phyloP scores from a whole-genome alignment of 1,284 basidiomycete species.

The Mycena sp. region DNA sequence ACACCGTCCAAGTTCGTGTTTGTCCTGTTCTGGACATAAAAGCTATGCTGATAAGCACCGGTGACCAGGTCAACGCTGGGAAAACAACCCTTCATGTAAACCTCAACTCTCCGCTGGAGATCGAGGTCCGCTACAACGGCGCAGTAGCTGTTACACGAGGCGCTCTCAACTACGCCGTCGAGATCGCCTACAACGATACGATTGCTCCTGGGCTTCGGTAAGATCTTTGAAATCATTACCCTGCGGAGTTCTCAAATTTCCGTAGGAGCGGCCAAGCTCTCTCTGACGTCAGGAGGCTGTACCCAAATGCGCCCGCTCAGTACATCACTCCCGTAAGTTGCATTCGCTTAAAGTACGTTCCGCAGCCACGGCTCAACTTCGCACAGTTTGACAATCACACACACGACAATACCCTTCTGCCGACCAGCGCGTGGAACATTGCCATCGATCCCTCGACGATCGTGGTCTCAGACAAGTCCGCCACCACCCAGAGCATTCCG shows the following conservation, averaged over 20 bases:
- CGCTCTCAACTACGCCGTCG: conserved; percentile 48
- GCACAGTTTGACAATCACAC: conserved; percentile 47
- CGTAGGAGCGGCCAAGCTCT: conserved; percentile 48
- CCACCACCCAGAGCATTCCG: conserved; percentile 37
- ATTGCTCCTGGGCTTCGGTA: conserved; percentile 44
- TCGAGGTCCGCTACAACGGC: conserved; percentile 44
- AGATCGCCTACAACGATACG: conserved; percentile 46
- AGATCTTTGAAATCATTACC: not conserved
- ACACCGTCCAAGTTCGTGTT: conserved; percentile 34
- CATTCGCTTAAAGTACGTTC: not conserved
- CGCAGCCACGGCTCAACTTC: not conserved
- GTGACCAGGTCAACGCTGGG: conserved; percentile 38
- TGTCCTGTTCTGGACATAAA: conserved; percentile 2
- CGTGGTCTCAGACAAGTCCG: conserved; percentile 42
- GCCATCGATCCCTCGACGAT: conserved; percentile 50
- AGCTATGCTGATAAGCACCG: not conserved
- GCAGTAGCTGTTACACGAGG: conserved; percentile 48
- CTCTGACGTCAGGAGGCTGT: conserved; percentile 43
- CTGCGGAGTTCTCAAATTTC: not conserved
- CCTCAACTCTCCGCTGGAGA: conserved; percentile 43
- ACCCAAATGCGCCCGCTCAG: conserved; percentile 45
- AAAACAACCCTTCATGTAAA: conserved; percentile 41
- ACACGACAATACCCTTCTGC: conserved; percentile 46
- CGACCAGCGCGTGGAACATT: conserved; percentile 47
- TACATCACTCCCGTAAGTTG: conserved; percentile 29